These are phyloP conservation scores for Flaveria ramosissima DNA, from an alignment of 129 eudicot species.

Conservation along the genomic window DNA sequence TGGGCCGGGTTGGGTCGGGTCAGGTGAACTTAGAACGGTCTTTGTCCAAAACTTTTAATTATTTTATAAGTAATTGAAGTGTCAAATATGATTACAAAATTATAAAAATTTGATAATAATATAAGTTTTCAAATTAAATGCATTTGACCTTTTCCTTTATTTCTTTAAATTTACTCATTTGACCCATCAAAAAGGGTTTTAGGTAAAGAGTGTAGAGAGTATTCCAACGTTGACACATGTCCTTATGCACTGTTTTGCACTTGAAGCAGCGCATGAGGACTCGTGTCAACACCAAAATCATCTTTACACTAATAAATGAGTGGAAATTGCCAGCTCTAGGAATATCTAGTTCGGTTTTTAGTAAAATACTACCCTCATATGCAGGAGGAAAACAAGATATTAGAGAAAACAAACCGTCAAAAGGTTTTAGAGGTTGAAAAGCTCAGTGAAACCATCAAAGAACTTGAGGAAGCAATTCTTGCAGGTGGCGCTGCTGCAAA, in stretches of 20 bases:
- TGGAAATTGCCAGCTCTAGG: no score
- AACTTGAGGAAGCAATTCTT: slow-evolving; percentile 95
- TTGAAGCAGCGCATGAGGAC: background rate
- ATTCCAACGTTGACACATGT: background rate
- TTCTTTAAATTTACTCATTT: background rate
- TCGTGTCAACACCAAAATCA: background rate
- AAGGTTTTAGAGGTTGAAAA: slow-evolving; percentile 88
- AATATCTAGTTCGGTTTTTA: background rate
- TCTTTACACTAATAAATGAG: background rate
- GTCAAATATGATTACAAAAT: no score
- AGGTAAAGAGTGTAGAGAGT: background rate
- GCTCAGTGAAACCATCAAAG: slow-evolving; percentile 76
- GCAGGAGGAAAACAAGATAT: slow-evolving; percentile 88
- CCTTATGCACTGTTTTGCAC: background rate
- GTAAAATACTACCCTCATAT: background rate
- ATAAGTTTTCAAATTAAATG: background rate
- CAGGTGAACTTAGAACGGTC: no score
- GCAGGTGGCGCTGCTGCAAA: slow-evolving; percentile 90
- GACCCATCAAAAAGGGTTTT: background rate
- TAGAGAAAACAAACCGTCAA: slow-evolving; percentile 84
- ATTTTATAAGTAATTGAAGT: no score
- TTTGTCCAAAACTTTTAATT: no score
- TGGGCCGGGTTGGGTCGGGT: background rate
- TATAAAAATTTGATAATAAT: background rate
- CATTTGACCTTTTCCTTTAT: background rate